Evolutionary conservation across 2,329 filamentous ascomycete species (phyloP).

Genomic region (Microcyclosporella mali): DNA sequence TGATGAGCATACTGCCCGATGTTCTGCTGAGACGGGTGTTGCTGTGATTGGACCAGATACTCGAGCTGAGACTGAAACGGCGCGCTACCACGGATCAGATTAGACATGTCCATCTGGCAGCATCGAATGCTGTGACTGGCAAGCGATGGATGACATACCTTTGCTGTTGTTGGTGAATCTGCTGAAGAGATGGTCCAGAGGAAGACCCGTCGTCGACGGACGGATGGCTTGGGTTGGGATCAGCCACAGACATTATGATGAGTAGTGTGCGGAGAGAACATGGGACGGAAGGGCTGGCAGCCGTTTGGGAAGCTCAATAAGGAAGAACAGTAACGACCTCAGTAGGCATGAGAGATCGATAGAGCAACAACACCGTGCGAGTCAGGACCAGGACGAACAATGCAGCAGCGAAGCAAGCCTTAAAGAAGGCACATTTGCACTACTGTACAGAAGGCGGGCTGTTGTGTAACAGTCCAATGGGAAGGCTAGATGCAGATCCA

Average conservation of each 20-base stretch:
- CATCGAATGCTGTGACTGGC: too few relatives aligned
- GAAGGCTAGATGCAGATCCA: too few relatives aligned
- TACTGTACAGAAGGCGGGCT: too few relatives aligned
- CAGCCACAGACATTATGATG: conserved; percentile 5
- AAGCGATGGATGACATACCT: conserved; percentile 7
- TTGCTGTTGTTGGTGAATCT: conserved; percentile 1
- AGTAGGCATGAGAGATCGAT: too few relatives aligned
- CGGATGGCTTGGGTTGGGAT: conserved; percentile 5
- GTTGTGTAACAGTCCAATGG: too few relatives aligned
- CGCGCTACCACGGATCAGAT: conserved; percentile 12
- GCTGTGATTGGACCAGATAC: conserved; percentile 15
- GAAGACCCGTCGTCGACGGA: not conserved
- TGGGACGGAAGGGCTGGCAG: not conserved
- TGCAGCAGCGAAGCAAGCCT: too few relatives aligned
- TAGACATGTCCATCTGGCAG: too few relatives aligned
- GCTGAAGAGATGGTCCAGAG: not conserved
- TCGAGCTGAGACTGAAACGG: conserved; percentile 20
- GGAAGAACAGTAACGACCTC: too few relatives aligned
- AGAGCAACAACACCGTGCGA: too few relatives aligned
- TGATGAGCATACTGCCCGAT: conserved; percentile 13
- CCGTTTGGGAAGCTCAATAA: too few relatives aligned
- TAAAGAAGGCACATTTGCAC: too few relatives aligned
- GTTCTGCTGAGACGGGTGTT: conserved; percentile 11
- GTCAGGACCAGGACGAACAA: too few relatives aligned
- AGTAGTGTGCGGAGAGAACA: not conserved